Percentiles rank a stretch among this genome's conserved stretches.
phyloP scores from a whole-genome alignment of 2,329 filamentous ascomycete genomes.

The Knufia fluminis region DNA sequence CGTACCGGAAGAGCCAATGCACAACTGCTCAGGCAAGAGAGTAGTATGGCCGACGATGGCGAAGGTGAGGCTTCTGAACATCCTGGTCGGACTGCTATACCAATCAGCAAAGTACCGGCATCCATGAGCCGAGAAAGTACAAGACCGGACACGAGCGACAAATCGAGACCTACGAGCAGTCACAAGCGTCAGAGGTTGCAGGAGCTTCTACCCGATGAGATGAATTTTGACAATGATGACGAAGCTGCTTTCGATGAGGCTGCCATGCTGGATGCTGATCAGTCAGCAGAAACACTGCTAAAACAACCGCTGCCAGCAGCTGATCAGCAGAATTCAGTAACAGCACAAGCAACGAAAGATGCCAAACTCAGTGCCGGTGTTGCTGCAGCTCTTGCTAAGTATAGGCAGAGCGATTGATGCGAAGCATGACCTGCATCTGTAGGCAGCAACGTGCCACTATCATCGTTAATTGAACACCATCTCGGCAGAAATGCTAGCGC shows the following conservation, averaged over 20 bases:
- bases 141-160: background rate
- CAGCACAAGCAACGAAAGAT: constrained; percentile 21
- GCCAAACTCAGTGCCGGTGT: constrained; percentile 47
- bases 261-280: constrained; percentile 28
- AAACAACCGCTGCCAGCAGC: constrained; percentile 2
- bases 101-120: constrained; percentile 23
- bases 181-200: constrained; percentile 18
- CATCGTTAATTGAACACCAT: too few species aligned
- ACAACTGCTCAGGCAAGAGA: constrained; percentile 19
- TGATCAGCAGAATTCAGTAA: constrained; percentile 12
- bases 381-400: constrained; percentile 48
- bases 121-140: constrained; percentile 10
- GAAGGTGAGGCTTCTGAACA: constrained; percentile 20
- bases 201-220: constrained; percentile 7
- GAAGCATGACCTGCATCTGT: too few species aligned
- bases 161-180: constrained; percentile 3
- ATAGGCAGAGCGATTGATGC: constrained; percentile 34
- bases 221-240: constrained; percentile 35
- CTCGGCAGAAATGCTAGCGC: background rate
- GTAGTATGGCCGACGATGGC: constrained; percentile 7
- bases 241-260: constrained; percentile 40
- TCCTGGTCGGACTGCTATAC: constrained; percentile 21
- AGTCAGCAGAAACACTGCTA: constrained; percentile 19
- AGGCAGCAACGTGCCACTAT: too few species aligned
- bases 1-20: constrained; percentile 54